These are phyloP conservation scores for Thalassiosira hispida DNA, from an alignment of 352 stramenopile genomes.

Conservation along the genomic window DNA sequence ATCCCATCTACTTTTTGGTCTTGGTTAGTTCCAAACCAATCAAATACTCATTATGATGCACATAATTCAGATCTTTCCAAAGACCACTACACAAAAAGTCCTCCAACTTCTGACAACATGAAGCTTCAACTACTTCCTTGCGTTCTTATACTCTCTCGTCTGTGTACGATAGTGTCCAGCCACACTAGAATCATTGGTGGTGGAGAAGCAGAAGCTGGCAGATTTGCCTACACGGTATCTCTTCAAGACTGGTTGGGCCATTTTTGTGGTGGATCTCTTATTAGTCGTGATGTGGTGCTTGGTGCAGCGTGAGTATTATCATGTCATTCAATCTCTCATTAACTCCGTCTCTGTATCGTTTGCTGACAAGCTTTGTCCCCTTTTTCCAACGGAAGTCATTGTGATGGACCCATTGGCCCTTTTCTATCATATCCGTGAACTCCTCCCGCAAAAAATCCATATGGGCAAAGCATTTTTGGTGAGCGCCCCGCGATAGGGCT, in stretches of 20 bases:
- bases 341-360: neutral
- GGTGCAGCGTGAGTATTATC: constrained; percentile 11
- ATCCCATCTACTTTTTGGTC: no score
- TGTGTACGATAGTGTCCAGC: neutral
- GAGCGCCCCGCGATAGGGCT: no score
- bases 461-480: no score
- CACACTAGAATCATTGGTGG: constrained; percentile 29
- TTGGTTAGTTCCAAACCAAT: no score
- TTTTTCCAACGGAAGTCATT: neutral
- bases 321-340: neutral
- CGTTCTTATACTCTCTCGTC: neutral
- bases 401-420: no score
- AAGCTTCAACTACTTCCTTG: constrained; percentile 1
- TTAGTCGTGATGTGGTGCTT: constrained; percentile 24
- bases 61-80: no score
- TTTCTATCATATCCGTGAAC: no score
- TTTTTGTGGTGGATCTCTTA: constrained; percentile 32
- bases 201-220: neutral
- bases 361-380: neutral
- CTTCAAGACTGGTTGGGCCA: constrained; percentile 11
- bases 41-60: no score
- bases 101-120: no score
- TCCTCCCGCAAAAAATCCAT: no score
- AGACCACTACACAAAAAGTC: no score
- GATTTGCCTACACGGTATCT: constrained; percentile 21